Percentiles rank a stretch among this genome's conserved stretches.
These are phyloP conservation scores for Fusarium sp. DNA, from an alignment of 2,329 filamentous ascomycete species.

Conservation along the genomic window DNA sequence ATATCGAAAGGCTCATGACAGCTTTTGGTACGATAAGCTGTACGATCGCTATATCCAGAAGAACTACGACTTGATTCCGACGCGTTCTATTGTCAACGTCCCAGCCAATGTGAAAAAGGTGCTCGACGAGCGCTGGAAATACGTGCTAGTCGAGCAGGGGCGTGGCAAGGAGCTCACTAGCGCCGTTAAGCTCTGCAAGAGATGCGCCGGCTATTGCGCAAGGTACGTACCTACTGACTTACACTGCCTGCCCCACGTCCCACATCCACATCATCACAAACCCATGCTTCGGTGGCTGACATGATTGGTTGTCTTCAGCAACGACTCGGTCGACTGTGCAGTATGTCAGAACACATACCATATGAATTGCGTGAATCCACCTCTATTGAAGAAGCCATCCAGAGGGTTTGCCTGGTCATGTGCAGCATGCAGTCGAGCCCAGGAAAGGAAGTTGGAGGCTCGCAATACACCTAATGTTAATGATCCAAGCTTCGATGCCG, in stretches of 20 bases:
- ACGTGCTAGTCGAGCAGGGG: slow-evolving; percentile 91
- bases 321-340: slow-evolving; percentile 96
- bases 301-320: slow-evolving; percentile 58
- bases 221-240: slow-evolving; percentile 65
- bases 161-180: slow-evolving; percentile 95
- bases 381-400: slow-evolving; percentile 92
- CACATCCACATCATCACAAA: slow-evolving; percentile 17
- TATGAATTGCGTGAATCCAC: slow-evolving; percentile 96
- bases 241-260: slow-evolving; percentile 27
- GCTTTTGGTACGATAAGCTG: slow-evolving; percentile 96
- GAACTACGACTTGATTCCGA: slow-evolving; percentile 96
- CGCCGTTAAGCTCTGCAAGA: slow-evolving; percentile 94
- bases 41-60: slow-evolving; percentile 99
- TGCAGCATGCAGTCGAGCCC: slow-evolving; percentile 93
- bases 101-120: slow-evolving; percentile 95
- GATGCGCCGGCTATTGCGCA: slow-evolving; percentile 89
- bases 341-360: slow-evolving; percentile 96
- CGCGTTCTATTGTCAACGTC: slow-evolving; percentile 92
- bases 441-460: slow-evolving; percentile 91
- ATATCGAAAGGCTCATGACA: slow-evolving; percentile 85
- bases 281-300: slow-evolving; percentile 37
- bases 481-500: slow-evolving; percentile 72
- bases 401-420: slow-evolving; percentile 98
- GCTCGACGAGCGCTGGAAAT: slow-evolving; percentile 95
- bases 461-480: slow-evolving; percentile 81